A percentile compares a stretch with the other conserved stretches of the same genome.
Evolutionary conservation across 1,284 basidiomycete genomes (phyloP).

Genomic region (Sanghuangporus baumii): DNA sequence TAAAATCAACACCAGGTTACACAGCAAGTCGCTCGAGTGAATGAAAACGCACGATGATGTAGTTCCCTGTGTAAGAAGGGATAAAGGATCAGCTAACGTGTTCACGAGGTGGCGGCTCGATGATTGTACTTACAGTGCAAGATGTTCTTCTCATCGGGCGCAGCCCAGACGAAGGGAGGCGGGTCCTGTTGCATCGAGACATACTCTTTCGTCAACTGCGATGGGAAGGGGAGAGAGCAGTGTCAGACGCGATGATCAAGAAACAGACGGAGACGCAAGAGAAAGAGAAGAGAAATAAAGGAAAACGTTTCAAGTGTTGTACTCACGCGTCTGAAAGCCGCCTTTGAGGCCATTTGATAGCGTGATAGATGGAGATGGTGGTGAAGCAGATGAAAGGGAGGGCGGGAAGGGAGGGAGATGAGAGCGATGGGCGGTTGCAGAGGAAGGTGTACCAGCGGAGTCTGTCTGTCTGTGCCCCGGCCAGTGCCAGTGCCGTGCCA

Average conservation of each 20-base stretch:
- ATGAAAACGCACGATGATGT: slow-evolving; percentile 64
- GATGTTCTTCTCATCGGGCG: slow-evolving; percentile 95
- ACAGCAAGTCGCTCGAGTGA: background rate
- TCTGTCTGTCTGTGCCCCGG: background rate
- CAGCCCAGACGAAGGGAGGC: slow-evolving; percentile 91
- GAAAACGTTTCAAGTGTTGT: background rate
- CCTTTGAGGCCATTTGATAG: slow-evolving; percentile 63
- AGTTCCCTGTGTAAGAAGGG: slow-evolving; percentile 63
- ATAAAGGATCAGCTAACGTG: background rate
- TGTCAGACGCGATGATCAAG: slow-evolving; percentile 14
- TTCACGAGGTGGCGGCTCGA: slow-evolving; percentile 2
- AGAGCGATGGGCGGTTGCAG: background rate
- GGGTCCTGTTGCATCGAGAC: slow-evolving; percentile 90
- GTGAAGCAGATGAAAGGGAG: background rate
- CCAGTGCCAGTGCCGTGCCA: background rate
- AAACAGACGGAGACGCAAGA: slow-evolving; percentile 10
- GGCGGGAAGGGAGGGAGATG: slow-evolving; percentile 1
- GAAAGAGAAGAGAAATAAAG: background rate
- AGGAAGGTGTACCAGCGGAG: background rate
- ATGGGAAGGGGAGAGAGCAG: slow-evolving; percentile 7
- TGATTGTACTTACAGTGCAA: slow-evolving; percentile 60
- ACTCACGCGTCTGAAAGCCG: slow-evolving; percentile 77
- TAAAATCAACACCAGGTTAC: slow-evolving; percentile 15
- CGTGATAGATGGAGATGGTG: slow-evolving; percentile 26
- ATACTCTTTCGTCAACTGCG: slow-evolving; percentile 83